Conservation (phyloP, 345 rosid species). For the Eucalyptus urophylla region DNA sequence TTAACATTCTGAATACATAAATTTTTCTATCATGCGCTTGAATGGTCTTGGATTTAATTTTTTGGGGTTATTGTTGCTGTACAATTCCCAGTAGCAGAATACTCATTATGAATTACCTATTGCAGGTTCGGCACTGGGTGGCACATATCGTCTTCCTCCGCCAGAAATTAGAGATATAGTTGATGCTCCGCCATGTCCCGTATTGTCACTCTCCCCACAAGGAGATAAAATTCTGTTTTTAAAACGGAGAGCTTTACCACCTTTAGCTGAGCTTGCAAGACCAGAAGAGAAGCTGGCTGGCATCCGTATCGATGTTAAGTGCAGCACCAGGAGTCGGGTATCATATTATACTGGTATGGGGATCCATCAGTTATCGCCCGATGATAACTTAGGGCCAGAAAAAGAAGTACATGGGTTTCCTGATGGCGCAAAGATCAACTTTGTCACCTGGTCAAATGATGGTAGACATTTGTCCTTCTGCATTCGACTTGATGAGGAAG, state of each 20-base stretch:
- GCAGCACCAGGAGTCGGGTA: conserved; percentile 84
- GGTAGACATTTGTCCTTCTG: conserved; percentile 81
- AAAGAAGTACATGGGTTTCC: conserved; percentile 75
- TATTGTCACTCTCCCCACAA: conserved; percentile 81
- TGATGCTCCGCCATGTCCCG: conserved; percentile 83
- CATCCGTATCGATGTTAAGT: conserved; percentile 76
- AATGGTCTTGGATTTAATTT: background rate
- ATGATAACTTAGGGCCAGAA: conserved; percentile 78
- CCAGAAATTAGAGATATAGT: conserved; percentile 84
- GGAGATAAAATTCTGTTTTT: conserved; percentile 83
- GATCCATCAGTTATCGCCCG: conserved; percentile 61
- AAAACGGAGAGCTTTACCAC: conserved; percentile 82
- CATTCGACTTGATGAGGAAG: conserved; percentile 55
- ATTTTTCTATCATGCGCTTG: background rate
- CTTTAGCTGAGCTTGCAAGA: conserved; percentile 67
- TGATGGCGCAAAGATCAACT: conserved; percentile 78
- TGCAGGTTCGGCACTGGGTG: conserved; percentile 21
- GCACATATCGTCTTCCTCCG: conserved; percentile 63
- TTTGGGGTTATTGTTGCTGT: background rate
- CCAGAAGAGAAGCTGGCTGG: conserved; percentile 97
- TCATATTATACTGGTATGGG: conserved; percentile 90
- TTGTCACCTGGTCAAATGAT: conserved; percentile 77
- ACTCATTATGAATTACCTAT: background rate
- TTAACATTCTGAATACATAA: background rate
- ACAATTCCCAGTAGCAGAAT: background rate